Evolutionary conservation across 2,329 filamentous ascomycete species (phyloP).

Genomic region (Fusarium mundagurra): DNA sequence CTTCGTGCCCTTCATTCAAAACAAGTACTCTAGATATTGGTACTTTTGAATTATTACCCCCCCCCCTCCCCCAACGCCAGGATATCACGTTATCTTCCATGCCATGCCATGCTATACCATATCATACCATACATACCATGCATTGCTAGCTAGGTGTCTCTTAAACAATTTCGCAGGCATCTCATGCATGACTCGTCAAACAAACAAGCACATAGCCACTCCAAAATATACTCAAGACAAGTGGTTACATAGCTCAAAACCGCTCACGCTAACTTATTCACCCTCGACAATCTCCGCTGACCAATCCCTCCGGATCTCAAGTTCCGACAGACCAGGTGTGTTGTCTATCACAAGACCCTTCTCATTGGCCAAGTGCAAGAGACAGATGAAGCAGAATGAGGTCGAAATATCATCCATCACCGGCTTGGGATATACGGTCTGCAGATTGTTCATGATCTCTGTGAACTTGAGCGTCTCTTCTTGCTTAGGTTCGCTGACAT

Average conservation of each 20-base stretch:
- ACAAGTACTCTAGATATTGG: no score
- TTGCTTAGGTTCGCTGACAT: constrained; percentile 46
- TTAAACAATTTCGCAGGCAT: constrained; percentile 5
- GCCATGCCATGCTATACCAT: not conserved
- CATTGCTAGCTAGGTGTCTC: not conserved
- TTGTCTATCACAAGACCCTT: constrained; percentile 84
- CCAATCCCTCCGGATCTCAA: constrained; percentile 71
- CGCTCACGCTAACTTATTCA: constrained; percentile 42
- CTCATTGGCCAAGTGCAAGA: constrained; percentile 92
- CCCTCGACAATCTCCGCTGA: constrained; percentile 64
- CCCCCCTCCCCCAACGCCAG: no score
- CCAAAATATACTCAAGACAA: constrained; percentile 8
- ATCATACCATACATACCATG: constrained; percentile 8
- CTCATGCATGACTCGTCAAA: constrained; percentile 11
- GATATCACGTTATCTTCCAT: constrained; percentile 28
- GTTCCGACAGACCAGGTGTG: constrained; percentile 65
- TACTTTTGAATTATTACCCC: no score
- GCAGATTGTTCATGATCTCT: constrained; percentile 87
- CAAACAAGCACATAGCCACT: not conserved
- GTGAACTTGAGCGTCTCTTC: constrained; percentile 82
- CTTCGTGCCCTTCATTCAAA: no score
- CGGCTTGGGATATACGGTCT: constrained; percentile 84
- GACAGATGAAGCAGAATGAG: constrained; percentile 90
- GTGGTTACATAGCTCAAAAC: not conserved
- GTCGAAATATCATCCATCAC: constrained; percentile 95